Evolutionary conservation across 345 rosid species (phyloP).

Genomic region (Melaleuca quinquenervia): DNA sequence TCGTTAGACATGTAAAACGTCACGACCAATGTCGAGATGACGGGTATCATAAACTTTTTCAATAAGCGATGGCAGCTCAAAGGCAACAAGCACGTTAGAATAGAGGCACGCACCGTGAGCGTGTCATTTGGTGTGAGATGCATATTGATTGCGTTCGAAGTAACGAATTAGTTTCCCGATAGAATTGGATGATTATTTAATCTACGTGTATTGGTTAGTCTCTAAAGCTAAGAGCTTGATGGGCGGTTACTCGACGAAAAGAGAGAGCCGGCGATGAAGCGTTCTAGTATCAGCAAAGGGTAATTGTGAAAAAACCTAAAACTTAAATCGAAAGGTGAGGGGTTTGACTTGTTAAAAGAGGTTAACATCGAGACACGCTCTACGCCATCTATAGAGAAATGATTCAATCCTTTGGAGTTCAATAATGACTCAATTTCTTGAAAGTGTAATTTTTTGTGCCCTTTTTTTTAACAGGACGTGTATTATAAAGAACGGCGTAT

Average conservation of each 20-base stretch:
- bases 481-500: too few species aligned
- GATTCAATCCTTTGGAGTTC: neutral
- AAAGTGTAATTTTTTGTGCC: too few species aligned
- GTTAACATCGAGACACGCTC: neutral
- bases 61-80: neutral
- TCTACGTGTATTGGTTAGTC: neutral
- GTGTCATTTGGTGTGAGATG: neutral
- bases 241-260: neutral
- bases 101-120: neutral
- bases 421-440: neutral
- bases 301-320: neutral
- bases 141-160: neutral
- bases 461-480: too few species aligned
- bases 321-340: neutral
- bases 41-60: neutral
- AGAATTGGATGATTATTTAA: neutral
- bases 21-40: neutral
- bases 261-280: neutral
- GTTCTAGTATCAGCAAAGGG: neutral
- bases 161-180: neutral
- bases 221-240: neutral
- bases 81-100: neutral
- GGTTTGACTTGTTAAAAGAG: neutral
- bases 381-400: neutral
- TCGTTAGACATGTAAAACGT: neutral